phyloP scores from a whole-genome alignment of 2,329 filamentous ascomycete species.

The Ascocoryne sarcoides region DNA sequence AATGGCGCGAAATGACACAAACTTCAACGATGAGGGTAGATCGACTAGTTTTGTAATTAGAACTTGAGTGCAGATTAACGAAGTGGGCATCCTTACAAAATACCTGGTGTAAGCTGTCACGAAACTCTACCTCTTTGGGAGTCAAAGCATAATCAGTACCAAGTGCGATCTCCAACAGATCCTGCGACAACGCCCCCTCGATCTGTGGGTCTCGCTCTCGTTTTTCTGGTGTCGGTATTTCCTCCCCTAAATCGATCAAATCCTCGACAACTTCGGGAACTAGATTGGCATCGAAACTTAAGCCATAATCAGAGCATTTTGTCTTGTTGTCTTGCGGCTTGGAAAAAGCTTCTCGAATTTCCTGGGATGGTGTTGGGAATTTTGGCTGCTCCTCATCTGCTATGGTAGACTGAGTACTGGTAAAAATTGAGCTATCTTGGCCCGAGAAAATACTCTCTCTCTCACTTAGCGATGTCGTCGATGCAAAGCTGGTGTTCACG shows the following conservation, averaged over 20 bases:
- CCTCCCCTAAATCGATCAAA: neutral
- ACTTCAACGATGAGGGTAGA: slow-evolving; percentile 14
- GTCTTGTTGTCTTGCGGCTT: slow-evolving; percentile 5
- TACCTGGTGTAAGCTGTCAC: neutral
- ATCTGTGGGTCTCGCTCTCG: neutral
- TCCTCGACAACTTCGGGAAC: slow-evolving; percentile 4
- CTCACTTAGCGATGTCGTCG: slow-evolving; percentile 1
- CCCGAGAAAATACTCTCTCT: slow-evolving; percentile 15
- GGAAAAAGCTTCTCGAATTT: slow-evolving; percentile 2
- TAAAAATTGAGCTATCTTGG: neutral
- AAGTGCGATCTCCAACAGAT: neutral
- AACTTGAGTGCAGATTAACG: neutral
- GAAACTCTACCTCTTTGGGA: neutral
- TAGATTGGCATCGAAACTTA: slow-evolving; percentile 14
- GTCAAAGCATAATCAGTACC: neutral
- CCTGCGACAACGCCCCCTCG: slow-evolving; percentile 10
- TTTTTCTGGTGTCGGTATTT: neutral
- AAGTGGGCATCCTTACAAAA: slow-evolving; percentile 9
- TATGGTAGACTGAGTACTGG: slow-evolving; percentile 2
- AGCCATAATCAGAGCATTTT: slow-evolving; percentile 17
- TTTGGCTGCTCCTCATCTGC: neutral
- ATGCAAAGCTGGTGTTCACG: slow-evolving; percentile 16
- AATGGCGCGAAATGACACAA: slow-evolving; percentile 13
- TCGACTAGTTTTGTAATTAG: slow-evolving; percentile 10
- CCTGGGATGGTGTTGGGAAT: neutral